These are phyloP conservation scores for Lolium multiflorum DNA, from an alignment of 176 grass and related monocot species.

Conservation along the genomic window DNA sequence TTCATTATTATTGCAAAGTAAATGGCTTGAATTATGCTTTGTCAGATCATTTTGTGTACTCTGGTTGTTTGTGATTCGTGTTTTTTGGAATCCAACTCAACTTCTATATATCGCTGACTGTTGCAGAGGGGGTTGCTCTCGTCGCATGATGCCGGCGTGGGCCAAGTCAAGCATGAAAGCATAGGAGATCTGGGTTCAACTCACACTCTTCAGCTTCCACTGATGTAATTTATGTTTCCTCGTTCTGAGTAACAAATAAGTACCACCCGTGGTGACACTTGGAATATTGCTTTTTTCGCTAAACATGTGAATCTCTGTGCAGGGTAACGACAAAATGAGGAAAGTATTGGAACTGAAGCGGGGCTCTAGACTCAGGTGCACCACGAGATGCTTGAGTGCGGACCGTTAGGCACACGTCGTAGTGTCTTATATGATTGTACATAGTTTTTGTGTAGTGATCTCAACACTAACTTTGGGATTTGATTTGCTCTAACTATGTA, in stretches of 20 bases:
- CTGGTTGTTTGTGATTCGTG: neutral
- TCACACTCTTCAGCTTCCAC: constrained; percentile 32
- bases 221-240: constrained; percentile 50
- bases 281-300: neutral
- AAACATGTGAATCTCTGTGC: neutral
- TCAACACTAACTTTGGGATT: constrained; percentile 27
- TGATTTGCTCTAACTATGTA: constrained; percentile 42
- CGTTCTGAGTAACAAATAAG: neutral
- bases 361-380: neutral
- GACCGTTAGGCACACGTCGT: neutral
- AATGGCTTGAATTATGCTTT: no score
- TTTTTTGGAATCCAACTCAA: neutral
- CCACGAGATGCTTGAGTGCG: neutral
- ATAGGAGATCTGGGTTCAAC: constrained; percentile 31
- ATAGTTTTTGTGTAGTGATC: constrained; percentile 40
- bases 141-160: constrained; percentile 33
- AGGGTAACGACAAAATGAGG: constrained; percentile 50
- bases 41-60: no score
- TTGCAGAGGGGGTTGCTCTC: constrained; percentile 66
- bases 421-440: neutral
- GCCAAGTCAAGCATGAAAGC: constrained; percentile 33
- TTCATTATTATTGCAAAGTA: no score
- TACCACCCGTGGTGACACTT: neutral
- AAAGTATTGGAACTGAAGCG: neutral
- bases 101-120: neutral